Evolutionary conservation across 345 rosid genomes (phyloP).

Genomic region (Bruguiera parviflora): DNA sequence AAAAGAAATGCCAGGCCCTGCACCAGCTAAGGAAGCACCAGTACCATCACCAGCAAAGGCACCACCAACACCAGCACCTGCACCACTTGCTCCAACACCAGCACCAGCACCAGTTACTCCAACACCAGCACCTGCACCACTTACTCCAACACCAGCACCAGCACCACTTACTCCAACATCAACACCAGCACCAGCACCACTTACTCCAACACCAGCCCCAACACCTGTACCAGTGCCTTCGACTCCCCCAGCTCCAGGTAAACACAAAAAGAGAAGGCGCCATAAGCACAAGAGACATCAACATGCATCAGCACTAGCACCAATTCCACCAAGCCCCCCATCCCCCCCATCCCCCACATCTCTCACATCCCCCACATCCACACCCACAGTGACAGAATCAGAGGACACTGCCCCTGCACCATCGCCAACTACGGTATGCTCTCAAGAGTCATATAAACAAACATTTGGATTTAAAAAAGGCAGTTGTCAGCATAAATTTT

Average conservation of each 20-base stretch:
- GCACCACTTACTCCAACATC: too few relatives aligned
- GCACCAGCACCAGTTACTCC: slow-evolving; percentile 32
- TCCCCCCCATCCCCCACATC: slow-evolving; percentile 81
- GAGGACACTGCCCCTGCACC: slow-evolving; percentile 78
- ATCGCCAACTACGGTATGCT: slow-evolving; percentile 49
- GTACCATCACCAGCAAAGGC: slow-evolving; percentile 25
- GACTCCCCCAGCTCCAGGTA: slow-evolving; percentile 20
- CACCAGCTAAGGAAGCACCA: slow-evolving; percentile 6
- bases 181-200: slow-evolving; percentile 37
- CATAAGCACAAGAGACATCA: slow-evolving; percentile 30
- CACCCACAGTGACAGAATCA: slow-evolving; percentile 45
- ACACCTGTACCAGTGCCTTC: slow-evolving; percentile 17
- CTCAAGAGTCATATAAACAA: slow-evolving; percentile 2
- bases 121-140: slow-evolving; percentile 28
- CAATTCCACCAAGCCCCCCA: slow-evolving; percentile 25
- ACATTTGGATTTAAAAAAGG: slow-evolving; percentile 3
- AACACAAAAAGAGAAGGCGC: slow-evolving; percentile 24
- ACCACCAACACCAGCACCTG: slow-evolving; percentile 26
- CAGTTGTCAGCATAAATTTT: background rate
- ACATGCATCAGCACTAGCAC: slow-evolving; percentile 29
- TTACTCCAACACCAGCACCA: slow-evolving; percentile 25
- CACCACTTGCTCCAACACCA: slow-evolving; percentile 30
- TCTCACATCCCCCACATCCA: slow-evolving; percentile 76
- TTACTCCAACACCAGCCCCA: slow-evolving; percentile 43
- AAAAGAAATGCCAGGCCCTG: background rate